Conservation (phyloP, 768 basidiomycete species). For the Xanthoconium stramineum region DNA sequence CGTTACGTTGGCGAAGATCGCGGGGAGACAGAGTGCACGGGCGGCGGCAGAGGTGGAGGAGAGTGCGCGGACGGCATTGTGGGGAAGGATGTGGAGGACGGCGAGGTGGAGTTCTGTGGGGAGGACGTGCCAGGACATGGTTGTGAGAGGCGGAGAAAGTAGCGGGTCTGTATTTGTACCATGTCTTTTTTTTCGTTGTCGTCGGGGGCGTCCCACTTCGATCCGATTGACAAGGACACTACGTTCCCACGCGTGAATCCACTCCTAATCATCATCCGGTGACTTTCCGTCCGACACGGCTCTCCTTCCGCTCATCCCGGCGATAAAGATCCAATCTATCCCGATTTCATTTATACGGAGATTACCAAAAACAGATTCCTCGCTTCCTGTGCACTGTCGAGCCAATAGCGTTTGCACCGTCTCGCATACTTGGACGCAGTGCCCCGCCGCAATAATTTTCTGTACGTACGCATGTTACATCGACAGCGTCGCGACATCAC, state of each 20-base stretch:
- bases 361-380: not conserved
- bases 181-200: slow-evolving; percentile 5
- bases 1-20: slow-evolving; percentile 56
- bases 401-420: no score
- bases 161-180: not conserved
- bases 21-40: slow-evolving; percentile 54
- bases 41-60: slow-evolving; percentile 47
- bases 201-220: slow-evolving; percentile 17
- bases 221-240: slow-evolving; percentile 24
- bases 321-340: not conserved
- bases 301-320: slow-evolving; percentile 17
- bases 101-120: slow-evolving; percentile 66
- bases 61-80: slow-evolving; percentile 43
- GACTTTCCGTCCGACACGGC: slow-evolving; percentile 26
- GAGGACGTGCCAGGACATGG: slow-evolving; percentile 49
- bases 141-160: not conserved
- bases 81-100: slow-evolving; percentile 48
- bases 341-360: not conserved
- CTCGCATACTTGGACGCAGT: no score
- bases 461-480: not conserved
- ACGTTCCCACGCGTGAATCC: slow-evolving; percentile 17
- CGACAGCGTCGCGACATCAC: not conserved
- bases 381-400: no score
- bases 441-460: not conserved
- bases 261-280: slow-evolving; percentile 12